phyloP scores from a whole-genome alignment of 805 yeast species.

The Nakazawaea wickerhamii region DNA sequence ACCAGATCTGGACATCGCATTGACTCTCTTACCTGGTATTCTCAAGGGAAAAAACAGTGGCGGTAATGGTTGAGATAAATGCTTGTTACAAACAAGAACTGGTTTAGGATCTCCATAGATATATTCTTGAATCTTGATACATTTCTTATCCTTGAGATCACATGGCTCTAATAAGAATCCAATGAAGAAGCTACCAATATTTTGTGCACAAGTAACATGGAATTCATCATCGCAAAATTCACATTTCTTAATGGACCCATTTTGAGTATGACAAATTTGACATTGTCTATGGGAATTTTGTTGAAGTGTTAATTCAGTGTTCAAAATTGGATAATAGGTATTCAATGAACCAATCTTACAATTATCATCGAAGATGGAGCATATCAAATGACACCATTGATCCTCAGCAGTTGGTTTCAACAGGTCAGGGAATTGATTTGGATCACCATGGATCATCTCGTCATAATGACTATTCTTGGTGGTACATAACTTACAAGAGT shows the following conservation, averaged over 20 bases:
- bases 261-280: constrained; percentile 36
- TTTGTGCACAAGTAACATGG: constrained; percentile 60
- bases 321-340: constrained; percentile 42
- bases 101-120: constrained; percentile 38
- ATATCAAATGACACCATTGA: constrained; percentile 72
- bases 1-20: constrained; percentile 18
- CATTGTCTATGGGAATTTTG: constrained; percentile 33
- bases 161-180: constrained; percentile 45
- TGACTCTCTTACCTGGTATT: constrained; percentile 26
- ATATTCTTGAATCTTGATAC: constrained; percentile 20
- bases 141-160: constrained; percentile 19
- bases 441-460: constrained; percentile 35
- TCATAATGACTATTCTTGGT: constrained; percentile 46
- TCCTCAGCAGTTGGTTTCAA: constrained; percentile 63
- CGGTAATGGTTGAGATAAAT: constrained; percentile 18
- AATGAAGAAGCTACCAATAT: constrained; percentile 34
- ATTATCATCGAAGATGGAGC: constrained; percentile 55
- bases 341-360: constrained; percentile 36
- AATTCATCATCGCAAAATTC: constrained; percentile 33
- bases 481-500: constrained; percentile 63
- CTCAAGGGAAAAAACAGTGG: constrained; percentile 24
- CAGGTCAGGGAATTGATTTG: constrained; percentile 49
- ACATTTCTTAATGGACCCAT: constrained; percentile 50
- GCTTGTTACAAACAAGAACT: constrained; percentile 37
- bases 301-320: constrained; percentile 28